Evolutionary conservation across 2,329 filamentous ascomycete genomes (phyloP), one percentile per base, ranked within the genome.

Genomic region (Penicillium freii): DNA sequence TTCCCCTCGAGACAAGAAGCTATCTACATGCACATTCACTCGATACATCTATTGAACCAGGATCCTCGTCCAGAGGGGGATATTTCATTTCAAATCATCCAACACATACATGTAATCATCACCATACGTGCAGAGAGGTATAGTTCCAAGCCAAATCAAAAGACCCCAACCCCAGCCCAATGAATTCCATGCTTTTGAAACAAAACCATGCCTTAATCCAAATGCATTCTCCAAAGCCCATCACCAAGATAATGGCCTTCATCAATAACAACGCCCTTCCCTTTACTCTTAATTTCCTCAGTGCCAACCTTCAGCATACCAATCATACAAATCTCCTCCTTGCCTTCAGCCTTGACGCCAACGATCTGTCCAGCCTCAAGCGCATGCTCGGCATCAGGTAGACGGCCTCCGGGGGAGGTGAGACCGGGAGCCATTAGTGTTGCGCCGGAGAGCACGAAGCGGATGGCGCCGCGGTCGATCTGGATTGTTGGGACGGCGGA

Each of bases 371-470:
- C 94, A 70, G 88, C 87, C 63, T 85, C 82, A 63, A 97, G 73
- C 73, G 94, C 91, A 52, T 77, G 62, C 56, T 80, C 77, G 1
- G 73, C 69, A 61, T 84, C 78, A 0, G 94, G 94, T 68, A 99
- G 76, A 47, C 90, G 76, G 0, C 94, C 94, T 0, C 94, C 94
- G 0, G 86, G 77, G 21, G 87, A 91, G 29, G 94, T 99, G 66
- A 99, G 76, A 0, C 94, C 94, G 0, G 94, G 94, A 1, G 92
- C 93, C 94, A 99, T 99, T 62, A 99, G 87, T 15, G 93, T 91
- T 0, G 94, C 94, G 44, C 94, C 94, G 1, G 87, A 90, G 1
- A 99, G 84, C 27, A 99, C 93, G 78, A 99, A 99, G 60, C 94
- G 90, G 71, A 99, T 97, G 5, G 94, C 94, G 61, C 94, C 94